These are phyloP conservation scores for Glomus cerebriforme DNA, from an alignment of 192 early-diverging fungal genomes.

Conservation along the genomic window DNA sequence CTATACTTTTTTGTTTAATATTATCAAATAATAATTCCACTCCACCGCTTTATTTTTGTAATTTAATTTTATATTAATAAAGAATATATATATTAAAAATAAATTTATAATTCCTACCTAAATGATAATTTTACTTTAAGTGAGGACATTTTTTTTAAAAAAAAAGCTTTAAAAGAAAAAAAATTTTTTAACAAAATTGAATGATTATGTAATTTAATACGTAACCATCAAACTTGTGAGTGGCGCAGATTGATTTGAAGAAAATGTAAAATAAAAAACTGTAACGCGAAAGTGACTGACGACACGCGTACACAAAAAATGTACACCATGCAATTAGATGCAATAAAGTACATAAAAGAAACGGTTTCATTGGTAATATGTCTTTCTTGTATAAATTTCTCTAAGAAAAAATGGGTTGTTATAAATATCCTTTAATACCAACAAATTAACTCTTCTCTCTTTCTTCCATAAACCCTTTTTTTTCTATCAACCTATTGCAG, in stretches of 20 bases:
- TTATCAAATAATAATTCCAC: conserved; percentile 91
- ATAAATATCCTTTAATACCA: no score
- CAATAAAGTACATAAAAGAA: neutral
- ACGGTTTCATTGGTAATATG: neutral
- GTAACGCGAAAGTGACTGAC: no score
- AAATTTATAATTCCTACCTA: conserved; percentile 5
- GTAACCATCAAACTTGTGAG: no score
- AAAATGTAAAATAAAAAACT: no score
- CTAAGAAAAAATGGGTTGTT: neutral
- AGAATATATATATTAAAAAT: neutral
- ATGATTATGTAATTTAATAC: no score
- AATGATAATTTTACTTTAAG: conserved; percentile 23
- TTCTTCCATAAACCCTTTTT: no score
- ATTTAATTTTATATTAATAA: neutral
- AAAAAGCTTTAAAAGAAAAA: neutral
- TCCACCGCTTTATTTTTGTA: conserved; percentile 66
- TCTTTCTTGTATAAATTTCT: neutral
- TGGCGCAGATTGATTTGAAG: no score
- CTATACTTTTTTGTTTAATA: conserved; percentile 56
- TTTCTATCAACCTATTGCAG: no score
- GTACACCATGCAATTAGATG: neutral
- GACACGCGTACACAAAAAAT: neutral
- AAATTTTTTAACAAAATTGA: no score
- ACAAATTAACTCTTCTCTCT: no score
- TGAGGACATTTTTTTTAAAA: neutral